These are phyloP conservation scores for Penicillium italicum DNA, from an alignment of 2,329 filamentous ascomycete species.

Conservation along the genomic window DNA sequence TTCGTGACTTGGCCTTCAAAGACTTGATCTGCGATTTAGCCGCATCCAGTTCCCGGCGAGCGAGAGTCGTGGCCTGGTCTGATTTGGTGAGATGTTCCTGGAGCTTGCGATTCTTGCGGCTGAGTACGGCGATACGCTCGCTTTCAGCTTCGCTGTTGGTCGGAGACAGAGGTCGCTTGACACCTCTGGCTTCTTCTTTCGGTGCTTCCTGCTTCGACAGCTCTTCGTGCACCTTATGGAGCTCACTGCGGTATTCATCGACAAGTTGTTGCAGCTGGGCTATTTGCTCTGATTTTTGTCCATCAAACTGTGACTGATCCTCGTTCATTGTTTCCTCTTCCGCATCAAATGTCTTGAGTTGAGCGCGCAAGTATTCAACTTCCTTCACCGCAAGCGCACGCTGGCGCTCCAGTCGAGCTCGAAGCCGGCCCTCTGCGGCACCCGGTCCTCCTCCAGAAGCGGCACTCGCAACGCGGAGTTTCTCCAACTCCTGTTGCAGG, in stretches of 20 bases:
- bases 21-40: conserved; percentile 67
- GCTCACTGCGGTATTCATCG: conserved; percentile 78
- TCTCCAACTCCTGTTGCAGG: conserved; percentile 67
- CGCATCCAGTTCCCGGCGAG: conserved; percentile 73
- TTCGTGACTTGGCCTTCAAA: conserved; percentile 66
- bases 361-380: conserved; percentile 87
- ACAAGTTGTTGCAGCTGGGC: conserved; percentile 80
- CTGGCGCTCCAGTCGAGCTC: conserved; percentile 77
- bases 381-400: conserved; percentile 83
- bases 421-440: conserved; percentile 62
- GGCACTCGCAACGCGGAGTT: conserved; percentile 53
- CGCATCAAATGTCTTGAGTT: conserved; percentile 80
- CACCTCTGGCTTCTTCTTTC: conserved; percentile 45
- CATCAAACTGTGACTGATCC: conserved; percentile 68
- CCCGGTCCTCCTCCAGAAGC: conserved; percentile 35
- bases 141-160: conserved; percentile 54
- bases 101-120: conserved; percentile 81
- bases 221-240: conserved; percentile 69
- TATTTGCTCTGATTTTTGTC: conserved; percentile 69
- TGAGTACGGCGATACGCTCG: conserved; percentile 74
- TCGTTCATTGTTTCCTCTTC: conserved; percentile 81
- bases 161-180: conserved; percentile 62
- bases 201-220: conserved; percentile 61
- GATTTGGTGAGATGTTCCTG: conserved; percentile 71
- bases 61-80: conserved; percentile 65